Evolutionary conservation across 805 yeast species (phyloP), one percentile per base, ranked within the genome.

Genomic region (Metschnikowia hibisci): DNA sequence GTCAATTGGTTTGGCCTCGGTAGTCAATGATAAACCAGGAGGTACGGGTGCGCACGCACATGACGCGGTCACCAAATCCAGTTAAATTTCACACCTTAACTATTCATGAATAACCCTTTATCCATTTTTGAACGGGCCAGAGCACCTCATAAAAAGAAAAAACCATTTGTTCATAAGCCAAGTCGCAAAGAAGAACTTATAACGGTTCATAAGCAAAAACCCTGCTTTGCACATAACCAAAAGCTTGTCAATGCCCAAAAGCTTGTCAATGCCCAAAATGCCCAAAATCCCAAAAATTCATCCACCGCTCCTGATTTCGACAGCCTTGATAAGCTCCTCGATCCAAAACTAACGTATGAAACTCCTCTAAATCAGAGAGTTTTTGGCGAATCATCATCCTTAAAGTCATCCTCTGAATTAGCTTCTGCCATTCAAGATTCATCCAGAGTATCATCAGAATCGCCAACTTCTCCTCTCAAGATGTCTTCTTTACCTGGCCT

Each of bases 101-200:
- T 6, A 20, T 10, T 15, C 39, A 35, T 35, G 39, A 35, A 16
- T 6, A 35, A 35, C 28, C 39, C 39, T 4, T 6, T 42, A 3
- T 12, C 32, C 6, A 23, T 46, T 11, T 43, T 46, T 16, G 41
- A 46, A 25, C 25, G 16, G 5, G 16, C 44, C 31, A 33, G 43
- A 15, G 23, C 34, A n/a, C 49, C 48, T 3, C 43, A 35, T 26
- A 39, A 32, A 14, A 45, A 45, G 27, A 41, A 30, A 25, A 34
- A 39, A 31, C 52, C 50, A 6, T 46, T 34, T 18, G 29, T 50
- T 11, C 42, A 50, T 41, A 43, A 43, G 27, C 29, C 33, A 27
- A 42, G 42, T 15, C 34, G 22, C 18, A 13, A 31, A 13, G 18
- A 30, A 25, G 34, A 22, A 14, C 34, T 38, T n/a, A 29, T 30